These are phyloP conservation scores for Arabidopsis hybrid DNA, from an alignment of 441 rosid genomes.

Conservation along the genomic window DNA sequence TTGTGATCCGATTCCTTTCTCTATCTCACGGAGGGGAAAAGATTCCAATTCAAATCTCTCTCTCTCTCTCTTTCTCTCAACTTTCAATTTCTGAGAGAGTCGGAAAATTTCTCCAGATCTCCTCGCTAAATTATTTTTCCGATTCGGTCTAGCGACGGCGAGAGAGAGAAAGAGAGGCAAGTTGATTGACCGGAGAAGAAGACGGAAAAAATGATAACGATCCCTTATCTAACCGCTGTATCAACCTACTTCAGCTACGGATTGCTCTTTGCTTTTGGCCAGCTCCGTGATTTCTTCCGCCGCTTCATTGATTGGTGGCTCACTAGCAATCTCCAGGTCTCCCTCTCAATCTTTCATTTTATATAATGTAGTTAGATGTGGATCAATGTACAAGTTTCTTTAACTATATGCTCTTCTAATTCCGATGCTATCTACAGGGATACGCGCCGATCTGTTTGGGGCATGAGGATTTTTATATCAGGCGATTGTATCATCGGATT, in stretches of 20 bases:
- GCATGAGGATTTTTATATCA: constrained; percentile 75
- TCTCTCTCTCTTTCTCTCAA: constrained; percentile 27
- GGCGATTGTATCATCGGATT: constrained; percentile 82
- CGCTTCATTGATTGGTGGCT: constrained; percentile 67
- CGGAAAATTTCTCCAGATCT: constrained; percentile 24
- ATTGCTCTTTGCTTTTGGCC: constrained; percentile 81
- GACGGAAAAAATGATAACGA: constrained; percentile 61
- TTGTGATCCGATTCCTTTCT: constrained; percentile 15
- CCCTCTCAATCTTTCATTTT: not conserved
- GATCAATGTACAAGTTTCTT: not conserved
- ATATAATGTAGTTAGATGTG: not conserved
- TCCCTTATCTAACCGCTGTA: constrained; percentile 86
- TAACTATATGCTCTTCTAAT: not conserved
- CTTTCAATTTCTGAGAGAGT: not conserved
- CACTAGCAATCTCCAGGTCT: constrained; percentile 68
- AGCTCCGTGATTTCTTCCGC: constrained; percentile 85
- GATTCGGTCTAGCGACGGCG: constrained; percentile 8
- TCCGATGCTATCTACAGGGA: constrained; percentile 51
- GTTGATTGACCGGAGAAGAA: constrained; percentile 16
- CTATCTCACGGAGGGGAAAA: constrained; percentile 14
- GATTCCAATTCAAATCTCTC: constrained; percentile 31
- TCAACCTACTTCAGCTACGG: constrained; percentile 90
- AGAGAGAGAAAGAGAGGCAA: not conserved
- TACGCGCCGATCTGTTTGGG: constrained; percentile 85
- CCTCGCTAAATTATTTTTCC: not conserved